Conservation (phyloP, 1,284 basidiomycete genomes). For the Ceratobasidium papillatum region DNA sequence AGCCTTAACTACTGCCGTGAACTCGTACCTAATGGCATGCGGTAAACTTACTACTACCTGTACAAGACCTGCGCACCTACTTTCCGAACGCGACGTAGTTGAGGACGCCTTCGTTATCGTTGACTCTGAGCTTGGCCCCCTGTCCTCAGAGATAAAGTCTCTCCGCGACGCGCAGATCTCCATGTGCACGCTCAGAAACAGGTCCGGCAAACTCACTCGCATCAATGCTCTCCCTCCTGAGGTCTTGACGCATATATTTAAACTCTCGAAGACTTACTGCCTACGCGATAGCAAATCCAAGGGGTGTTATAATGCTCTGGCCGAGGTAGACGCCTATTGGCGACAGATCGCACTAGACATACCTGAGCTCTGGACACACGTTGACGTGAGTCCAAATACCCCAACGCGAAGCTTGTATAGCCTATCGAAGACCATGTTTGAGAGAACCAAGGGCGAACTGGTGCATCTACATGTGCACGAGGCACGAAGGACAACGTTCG, state of each 20-base stretch:
- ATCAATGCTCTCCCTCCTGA: not conserved
- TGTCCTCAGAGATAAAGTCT: too few relatives aligned
- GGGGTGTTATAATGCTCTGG: not conserved
- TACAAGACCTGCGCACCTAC: not conserved
- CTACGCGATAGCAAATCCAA: not conserved
- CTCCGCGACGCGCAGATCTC: not conserved
- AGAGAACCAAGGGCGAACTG: not conserved
- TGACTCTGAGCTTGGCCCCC: not conserved
- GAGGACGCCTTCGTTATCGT: not conserved
- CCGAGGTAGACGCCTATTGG: not conserved
- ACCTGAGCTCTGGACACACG: conserved; percentile 7
- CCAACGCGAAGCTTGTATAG: not conserved
- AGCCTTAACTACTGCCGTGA: not conserved
- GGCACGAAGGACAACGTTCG: not conserved
- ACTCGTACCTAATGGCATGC: not conserved
- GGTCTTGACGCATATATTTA: not conserved
- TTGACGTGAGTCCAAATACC: not conserved
- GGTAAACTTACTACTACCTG: not conserved
- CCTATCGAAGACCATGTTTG: not conserved
- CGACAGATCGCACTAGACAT: not conserved
- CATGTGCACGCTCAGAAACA: not conserved
- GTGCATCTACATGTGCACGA: not conserved
- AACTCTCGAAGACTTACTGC: not conserved
- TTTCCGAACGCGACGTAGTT: not conserved
- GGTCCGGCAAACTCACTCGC: not conserved